Evolutionary conservation across 805 yeast genomes (phyloP).

Genomic region (Pichia gijzeniarum): DNA sequence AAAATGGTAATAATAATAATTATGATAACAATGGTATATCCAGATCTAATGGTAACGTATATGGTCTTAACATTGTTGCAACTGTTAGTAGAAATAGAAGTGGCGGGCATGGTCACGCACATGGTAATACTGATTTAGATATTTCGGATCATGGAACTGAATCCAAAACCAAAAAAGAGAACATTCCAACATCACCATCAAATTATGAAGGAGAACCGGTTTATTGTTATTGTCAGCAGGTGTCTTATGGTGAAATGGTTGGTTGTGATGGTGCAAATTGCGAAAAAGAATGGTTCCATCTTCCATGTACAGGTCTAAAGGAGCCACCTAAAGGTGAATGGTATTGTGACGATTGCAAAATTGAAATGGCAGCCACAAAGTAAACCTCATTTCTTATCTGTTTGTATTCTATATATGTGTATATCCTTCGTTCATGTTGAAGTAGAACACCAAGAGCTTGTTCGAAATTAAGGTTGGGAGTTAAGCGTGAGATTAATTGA

Average conservation of each 20-base stretch:
- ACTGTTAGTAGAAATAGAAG: conserved; percentile 4
- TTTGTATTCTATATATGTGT: background rate
- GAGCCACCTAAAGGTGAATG: conserved; percentile 83
- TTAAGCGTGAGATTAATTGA: background rate
- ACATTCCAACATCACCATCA: conserved; percentile 13
- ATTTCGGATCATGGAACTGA: background rate
- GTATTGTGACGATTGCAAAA: conserved; percentile 66
- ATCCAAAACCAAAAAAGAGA: conserved; percentile 14
- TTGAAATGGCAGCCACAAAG: conserved; percentile 13
- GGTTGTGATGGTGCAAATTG: conserved; percentile 96
- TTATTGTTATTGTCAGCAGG: conserved; percentile 94
- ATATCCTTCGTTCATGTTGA: no score
- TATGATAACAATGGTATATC: background rate
- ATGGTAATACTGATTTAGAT: background rate
- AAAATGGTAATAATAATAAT: background rate
- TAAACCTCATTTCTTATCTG: background rate
- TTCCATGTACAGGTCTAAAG: conserved; percentile 84
- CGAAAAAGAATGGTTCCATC: conserved; percentile 91
- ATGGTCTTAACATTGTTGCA: background rate
- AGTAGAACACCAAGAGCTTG: no score
- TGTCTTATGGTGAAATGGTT: conserved; percentile 97
- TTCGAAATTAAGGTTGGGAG: no score
- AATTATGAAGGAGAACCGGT: conserved; percentile 54
- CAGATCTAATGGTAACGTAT: conserved; percentile 9
- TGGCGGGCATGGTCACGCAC: background rate